A percentile compares a stretch with the other conserved stretches of the same genome.
Conservation (phyloP, 352 stramenopile species). For the Phytopythium helicoides region DNA sequence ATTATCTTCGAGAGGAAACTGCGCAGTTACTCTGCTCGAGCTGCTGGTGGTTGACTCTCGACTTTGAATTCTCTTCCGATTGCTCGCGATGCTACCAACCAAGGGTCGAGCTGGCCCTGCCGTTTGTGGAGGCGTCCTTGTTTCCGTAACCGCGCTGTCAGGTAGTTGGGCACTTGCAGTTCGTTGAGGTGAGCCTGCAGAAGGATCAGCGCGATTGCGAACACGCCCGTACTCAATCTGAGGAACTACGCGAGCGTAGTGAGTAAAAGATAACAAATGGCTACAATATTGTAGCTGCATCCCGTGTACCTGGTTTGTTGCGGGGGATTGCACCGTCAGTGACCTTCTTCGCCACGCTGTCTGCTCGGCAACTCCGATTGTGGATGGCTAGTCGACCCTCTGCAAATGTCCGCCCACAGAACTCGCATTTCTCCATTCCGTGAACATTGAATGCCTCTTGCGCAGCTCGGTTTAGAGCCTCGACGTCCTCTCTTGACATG, state of each 20-base stretch:
- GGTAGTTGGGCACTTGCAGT: neutral
- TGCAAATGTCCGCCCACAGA: conserved; percentile 71
- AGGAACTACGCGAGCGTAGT: conserved; percentile 10
- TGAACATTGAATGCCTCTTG: conserved; percentile 72
- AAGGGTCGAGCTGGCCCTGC: conserved; percentile 19
- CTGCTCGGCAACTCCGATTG: conserved; percentile 50
- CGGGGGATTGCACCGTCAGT: conserved; percentile 46
- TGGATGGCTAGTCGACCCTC: conserved; percentile 73
- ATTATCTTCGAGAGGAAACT: conserved; percentile 37
- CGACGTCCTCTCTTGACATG: conserved; percentile 55
- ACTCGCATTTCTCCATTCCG: conserved; percentile 78
- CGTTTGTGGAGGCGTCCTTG: conserved; percentile 16
- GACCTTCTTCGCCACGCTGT: conserved; percentile 41
- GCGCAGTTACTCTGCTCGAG: conserved; percentile 17
- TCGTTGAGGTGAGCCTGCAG: neutral
- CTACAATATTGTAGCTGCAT: neutral
- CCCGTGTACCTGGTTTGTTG: conserved; percentile 48
- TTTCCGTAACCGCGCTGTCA: neutral
- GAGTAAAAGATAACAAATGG: neutral
- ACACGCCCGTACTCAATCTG: conserved; percentile 32
- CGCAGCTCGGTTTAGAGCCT: conserved; percentile 62
- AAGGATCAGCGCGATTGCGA: conserved; percentile 9
- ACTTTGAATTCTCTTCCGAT: conserved; percentile 42
- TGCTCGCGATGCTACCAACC: conserved; percentile 56
- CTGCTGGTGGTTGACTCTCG: conserved; percentile 14